A percentile compares a stretch with the other conserved stretches of the same genome.
phyloP scores from a whole-genome alignment of 345 rosid genomes.

The Raphanus raphanistrum region DNA sequence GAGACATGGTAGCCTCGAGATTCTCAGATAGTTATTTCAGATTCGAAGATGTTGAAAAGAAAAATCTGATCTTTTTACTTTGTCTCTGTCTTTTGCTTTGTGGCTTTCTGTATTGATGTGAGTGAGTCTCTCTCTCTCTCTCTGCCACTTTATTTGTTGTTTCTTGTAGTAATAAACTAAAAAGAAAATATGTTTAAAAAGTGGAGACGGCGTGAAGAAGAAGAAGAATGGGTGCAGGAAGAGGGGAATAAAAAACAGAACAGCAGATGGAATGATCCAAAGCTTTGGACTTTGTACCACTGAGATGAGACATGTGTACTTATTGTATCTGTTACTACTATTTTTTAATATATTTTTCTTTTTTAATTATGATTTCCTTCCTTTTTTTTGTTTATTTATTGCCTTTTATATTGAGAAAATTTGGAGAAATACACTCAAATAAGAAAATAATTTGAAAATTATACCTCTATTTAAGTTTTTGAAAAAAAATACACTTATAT shows the following conservation, averaged over 20 bases:
- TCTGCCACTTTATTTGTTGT: constrained; percentile 33
- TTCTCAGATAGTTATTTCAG: constrained; percentile 28
- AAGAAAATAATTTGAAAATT: too few species aligned
- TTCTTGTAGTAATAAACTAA: background rate
- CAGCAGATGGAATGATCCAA: constrained; percentile 33
- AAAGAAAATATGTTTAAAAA: background rate
- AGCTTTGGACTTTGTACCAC: constrained; percentile 26
- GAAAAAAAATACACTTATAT: too few species aligned
- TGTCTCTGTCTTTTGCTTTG: constrained; percentile 27
- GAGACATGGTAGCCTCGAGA: constrained; percentile 38
- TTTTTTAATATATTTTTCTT: background rate
- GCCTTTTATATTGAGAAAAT: background rate
- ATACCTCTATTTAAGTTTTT: too few species aligned
- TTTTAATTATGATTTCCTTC: background rate
- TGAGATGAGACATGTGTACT: constrained; percentile 17
- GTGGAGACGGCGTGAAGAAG: constrained; percentile 2
- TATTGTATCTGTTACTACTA: background rate
- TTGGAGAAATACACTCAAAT: too few species aligned
- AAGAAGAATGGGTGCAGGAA: background rate
- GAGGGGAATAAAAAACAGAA: constrained; percentile 18
- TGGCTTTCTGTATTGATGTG: constrained; percentile 36
- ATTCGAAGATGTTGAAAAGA: background rate
- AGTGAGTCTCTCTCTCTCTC: constrained; percentile 11
- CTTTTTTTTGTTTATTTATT: background rate
- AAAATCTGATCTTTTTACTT: constrained; percentile 35